phyloP scores from a whole-genome alignment of 2,329 filamentous ascomycete genomes.

The Scedosporium dehoogii region DNA sequence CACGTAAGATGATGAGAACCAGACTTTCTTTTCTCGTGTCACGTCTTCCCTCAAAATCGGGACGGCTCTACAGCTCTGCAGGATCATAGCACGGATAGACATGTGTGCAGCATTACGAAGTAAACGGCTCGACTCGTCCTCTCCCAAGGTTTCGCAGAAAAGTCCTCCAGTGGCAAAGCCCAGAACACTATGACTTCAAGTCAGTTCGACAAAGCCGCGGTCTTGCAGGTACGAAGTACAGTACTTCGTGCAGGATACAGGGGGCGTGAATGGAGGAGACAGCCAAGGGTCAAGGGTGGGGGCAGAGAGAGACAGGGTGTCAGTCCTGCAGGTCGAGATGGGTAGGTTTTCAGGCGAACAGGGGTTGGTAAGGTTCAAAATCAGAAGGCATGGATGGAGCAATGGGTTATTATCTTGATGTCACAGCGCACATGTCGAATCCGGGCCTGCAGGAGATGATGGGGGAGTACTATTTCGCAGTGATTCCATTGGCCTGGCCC shows the following conservation, averaged over 20 bases:
- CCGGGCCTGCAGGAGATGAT: no score
- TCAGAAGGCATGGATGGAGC: neutral
- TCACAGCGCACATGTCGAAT: no score
- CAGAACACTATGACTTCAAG: no score
- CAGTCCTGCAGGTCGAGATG: neutral
- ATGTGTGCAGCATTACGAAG: neutral
- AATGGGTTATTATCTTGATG: neutral
- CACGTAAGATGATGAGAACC: neutral
- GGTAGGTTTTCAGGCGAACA: neutral
- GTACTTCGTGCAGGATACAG: no score
- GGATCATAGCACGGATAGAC: neutral
- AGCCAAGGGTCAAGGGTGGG: neutral
- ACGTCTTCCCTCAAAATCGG: no score
- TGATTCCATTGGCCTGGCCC: no score
- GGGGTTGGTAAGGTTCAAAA: neutral
- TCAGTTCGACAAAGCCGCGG: no score
- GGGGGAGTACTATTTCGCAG: no score
- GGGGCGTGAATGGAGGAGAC: no score
- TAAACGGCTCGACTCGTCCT: neutral
- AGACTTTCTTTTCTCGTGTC: neutral
- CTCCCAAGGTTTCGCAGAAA: neutral
- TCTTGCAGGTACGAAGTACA: no score
- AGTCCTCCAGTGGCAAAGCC: neutral
- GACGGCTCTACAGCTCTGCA: neutral
- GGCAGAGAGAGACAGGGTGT: neutral